A percentile compares a stretch with the other conserved stretches of the same genome.
These are phyloP conservation scores for Fusarium multiceps DNA, from an alignment of 2,329 filamentous ascomycete species.

Conservation along the genomic window DNA sequence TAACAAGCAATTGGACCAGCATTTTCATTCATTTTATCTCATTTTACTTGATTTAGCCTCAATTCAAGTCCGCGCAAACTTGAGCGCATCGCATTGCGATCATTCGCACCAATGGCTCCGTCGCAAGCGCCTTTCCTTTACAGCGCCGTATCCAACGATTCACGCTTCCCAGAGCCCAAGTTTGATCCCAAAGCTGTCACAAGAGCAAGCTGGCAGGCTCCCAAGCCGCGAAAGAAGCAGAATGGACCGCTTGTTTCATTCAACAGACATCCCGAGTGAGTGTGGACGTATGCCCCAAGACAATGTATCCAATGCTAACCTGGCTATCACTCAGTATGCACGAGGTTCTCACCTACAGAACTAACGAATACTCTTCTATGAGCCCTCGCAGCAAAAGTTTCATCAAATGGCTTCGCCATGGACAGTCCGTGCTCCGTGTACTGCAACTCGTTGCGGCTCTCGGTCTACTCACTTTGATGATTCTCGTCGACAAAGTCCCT, in stretches of 20 bases:
- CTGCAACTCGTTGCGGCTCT: slow-evolving; percentile 75
- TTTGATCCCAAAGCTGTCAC: slow-evolving; percentile 92
- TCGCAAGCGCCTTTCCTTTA: slow-evolving; percentile 76
- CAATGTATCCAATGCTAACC: background rate
- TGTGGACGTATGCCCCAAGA: slow-evolving; percentile 22
- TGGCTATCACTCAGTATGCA: slow-evolving; percentile 61
- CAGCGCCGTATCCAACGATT: slow-evolving; percentile 64
- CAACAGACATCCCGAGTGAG: slow-evolving; percentile 88
- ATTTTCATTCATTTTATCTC: background rate
- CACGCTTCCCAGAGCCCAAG: slow-evolving; percentile 63
- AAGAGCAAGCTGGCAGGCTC: slow-evolving; percentile 78
- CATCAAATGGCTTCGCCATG: slow-evolving; percentile 75
- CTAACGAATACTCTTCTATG: slow-evolving; percentile 72
- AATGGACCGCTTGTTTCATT: slow-evolving; percentile 83
- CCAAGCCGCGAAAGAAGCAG: slow-evolving; percentile 70
- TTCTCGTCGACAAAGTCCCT: slow-evolving; percentile 78
- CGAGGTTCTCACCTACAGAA: slow-evolving; percentile 71
- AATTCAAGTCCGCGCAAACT: slow-evolving; percentile 12
- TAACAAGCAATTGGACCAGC: slow-evolving; percentile 3
- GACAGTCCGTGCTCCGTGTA: slow-evolving; percentile 76
- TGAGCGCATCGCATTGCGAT: slow-evolving; percentile 27
- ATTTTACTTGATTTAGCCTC: background rate
- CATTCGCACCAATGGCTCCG: slow-evolving; percentile 43
- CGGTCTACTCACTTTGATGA: slow-evolving; percentile 78
- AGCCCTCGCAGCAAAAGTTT: slow-evolving; percentile 74